Conservation (phyloP, 768 basidiomycete genomes). For the Udeniomyces megalosporus region DNA sequence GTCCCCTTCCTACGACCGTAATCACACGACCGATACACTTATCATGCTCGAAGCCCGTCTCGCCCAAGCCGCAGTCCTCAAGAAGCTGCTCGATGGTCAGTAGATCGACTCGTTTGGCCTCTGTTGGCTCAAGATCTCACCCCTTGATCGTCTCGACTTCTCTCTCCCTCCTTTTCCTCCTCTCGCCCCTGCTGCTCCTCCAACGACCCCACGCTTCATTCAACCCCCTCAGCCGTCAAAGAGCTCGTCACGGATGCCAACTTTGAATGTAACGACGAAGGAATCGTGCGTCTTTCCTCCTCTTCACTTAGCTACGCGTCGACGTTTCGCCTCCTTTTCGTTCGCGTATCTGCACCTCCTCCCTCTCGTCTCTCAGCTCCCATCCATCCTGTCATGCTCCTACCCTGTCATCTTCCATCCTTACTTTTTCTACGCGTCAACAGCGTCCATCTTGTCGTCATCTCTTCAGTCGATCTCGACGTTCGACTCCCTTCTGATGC, state of each 20-base stretch:
- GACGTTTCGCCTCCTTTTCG: too few relatives aligned
- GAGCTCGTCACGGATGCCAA: constrained; percentile 96
- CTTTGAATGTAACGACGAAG: constrained; percentile 92
- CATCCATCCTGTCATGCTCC: not conserved
- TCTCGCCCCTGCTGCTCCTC: not conserved
- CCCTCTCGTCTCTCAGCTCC: too few relatives aligned
- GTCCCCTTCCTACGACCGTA: too few relatives aligned
- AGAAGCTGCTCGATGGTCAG: constrained; percentile 83
- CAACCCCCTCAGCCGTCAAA: constrained; percentile 62
- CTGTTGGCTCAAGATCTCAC: not conserved
- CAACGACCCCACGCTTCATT: too few relatives aligned
- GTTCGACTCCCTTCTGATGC: not conserved
- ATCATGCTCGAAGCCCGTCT: constrained; percentile 62
- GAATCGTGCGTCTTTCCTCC: constrained; percentile 42
- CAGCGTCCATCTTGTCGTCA: not conserved
- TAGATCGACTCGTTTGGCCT: constrained; percentile 3
- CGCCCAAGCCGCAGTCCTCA: constrained; percentile 68
- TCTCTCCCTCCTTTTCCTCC: not conserved
- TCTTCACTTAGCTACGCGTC: too few relatives aligned
- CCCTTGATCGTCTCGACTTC: not conserved
- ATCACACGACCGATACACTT: too few relatives aligned
- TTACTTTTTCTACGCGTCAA: not conserved
- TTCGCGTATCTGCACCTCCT: too few relatives aligned
- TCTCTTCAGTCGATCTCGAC: not conserved
- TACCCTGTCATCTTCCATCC: not conserved